phyloP scores from a whole-genome alignment of 257 asterid species.

The Henckelia pumila region DNA sequence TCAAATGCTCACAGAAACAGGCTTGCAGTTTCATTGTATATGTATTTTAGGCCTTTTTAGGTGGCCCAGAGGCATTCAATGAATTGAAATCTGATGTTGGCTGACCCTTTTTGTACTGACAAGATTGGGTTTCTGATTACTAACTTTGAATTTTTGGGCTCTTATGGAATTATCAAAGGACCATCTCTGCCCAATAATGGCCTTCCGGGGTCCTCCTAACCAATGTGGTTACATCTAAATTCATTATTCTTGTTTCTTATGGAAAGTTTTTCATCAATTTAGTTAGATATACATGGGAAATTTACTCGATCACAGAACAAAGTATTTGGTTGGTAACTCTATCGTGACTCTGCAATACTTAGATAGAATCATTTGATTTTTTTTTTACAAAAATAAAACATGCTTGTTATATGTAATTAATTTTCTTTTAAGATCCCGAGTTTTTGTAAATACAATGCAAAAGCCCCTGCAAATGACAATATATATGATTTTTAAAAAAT shows the following conservation, averaged over 20 bases:
- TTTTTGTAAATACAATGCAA: no score
- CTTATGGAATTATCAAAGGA: conserved; percentile 23
- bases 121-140: conserved; percentile 34
- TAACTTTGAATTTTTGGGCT: conserved; percentile 34
- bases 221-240: conserved; percentile 19
- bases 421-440: no score
- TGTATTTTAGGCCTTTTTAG: conserved; percentile 21
- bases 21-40: conserved; percentile 31
- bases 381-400: no score
- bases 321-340: no score
- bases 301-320: no score
- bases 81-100: conserved; percentile 28
- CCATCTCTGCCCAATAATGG: conserved; percentile 22
- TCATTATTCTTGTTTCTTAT: conserved; percentile 20
- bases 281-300: no score
- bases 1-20: conserved; percentile 25
- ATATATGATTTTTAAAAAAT: no score
- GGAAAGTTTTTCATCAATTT: no score
- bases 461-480: no score
- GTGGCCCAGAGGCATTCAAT: conserved; percentile 42
- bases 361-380: no score
- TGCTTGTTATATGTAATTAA: no score
- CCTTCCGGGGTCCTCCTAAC: conserved; percentile 34
- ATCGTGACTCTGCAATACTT: no score
- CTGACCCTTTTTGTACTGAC: conserved; percentile 37